Evolutionary conservation across 2,329 filamentous ascomycete species (phyloP).

Genomic region (Juglanconis sp.): DNA sequence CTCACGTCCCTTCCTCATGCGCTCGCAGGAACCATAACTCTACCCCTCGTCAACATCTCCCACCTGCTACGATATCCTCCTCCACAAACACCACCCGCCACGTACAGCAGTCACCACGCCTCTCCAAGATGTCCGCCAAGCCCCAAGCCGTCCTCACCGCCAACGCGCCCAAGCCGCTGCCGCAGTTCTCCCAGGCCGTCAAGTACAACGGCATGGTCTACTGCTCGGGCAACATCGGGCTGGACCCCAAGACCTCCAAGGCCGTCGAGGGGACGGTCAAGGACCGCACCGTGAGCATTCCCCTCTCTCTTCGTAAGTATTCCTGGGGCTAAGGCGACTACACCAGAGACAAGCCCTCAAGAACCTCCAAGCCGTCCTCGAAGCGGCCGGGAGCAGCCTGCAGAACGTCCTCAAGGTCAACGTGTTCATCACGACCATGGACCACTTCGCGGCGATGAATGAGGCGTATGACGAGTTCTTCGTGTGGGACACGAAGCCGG

Average conservation of each 20-base stretch:
- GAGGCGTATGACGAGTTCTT: constrained; percentile 53
- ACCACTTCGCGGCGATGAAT: constrained; percentile 59
- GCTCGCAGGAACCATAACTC: no score
- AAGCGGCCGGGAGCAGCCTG: constrained; percentile 56
- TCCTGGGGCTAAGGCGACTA: not conserved
- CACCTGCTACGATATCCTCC: no score
- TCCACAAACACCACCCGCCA: no score
- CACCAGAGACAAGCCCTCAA: constrained; percentile 50
- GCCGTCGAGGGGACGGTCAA: constrained; percentile 56
- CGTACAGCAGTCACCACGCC: no score
- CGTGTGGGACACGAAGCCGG: constrained; percentile 41
- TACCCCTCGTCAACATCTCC: no score
- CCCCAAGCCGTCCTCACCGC: constrained; percentile 39
- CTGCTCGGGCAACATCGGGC: constrained; percentile 62
- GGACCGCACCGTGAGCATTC: constrained; percentile 44
- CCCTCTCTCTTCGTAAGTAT: not conserved
- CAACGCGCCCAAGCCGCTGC: constrained; percentile 49
- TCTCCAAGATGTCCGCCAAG: constrained; percentile 8
- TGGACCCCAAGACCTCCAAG: constrained; percentile 51
- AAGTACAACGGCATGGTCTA: constrained; percentile 66
- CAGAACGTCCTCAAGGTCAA: constrained; percentile 65
- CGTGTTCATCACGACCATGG: constrained; percentile 63
- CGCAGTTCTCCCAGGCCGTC: constrained; percentile 59
- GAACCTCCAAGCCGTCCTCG: constrained; percentile 58
- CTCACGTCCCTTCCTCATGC: no score